Evolutionary conservation across 345 rosid genomes (phyloP).

Genomic region (Pugionium cornutum): DNA sequence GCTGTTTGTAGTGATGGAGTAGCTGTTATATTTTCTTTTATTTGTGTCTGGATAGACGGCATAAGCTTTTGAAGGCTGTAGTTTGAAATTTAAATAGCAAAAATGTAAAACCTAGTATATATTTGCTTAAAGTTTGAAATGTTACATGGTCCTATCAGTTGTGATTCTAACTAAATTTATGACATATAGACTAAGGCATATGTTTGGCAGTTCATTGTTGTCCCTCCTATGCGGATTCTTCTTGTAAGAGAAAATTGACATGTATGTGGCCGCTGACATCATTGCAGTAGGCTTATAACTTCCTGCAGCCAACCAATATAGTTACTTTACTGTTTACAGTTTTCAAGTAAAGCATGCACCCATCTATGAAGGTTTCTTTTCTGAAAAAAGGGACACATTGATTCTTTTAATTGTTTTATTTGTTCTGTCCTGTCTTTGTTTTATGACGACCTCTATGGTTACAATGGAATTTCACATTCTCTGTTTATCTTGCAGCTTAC

Average conservation of each 20-base stretch:
- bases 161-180: neutral
- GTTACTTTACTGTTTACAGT: constrained; percentile 4
- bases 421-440: constrained; percentile 14
- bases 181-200: constrained; percentile 5
- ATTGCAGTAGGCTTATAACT: constrained; percentile 20
- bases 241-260: neutral
- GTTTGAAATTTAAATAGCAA: neutral
- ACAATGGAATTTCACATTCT: constrained; percentile 15
- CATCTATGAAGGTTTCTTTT: constrained; percentile 7
- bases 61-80: constrained; percentile 12
- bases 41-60: neutral
- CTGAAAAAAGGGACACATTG: constrained; percentile 19
- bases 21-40: neutral
- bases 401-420: neutral
- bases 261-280: constrained; percentile 23
- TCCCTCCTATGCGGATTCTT: neutral
- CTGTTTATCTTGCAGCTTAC: constrained; percentile 63
- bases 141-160: constrained; percentile 9
- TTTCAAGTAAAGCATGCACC: constrained; percentile 15
- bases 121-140: neutral
- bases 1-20: constrained; percentile 8
- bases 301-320: constrained; percentile 16
- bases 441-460: constrained; percentile 11
- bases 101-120: neutral
- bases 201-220: neutral